These are phyloP conservation scores for Cladophialophora carrionii DNA, from an alignment of 2,329 filamentous ascomycete genomes.

Conservation along the genomic window DNA sequence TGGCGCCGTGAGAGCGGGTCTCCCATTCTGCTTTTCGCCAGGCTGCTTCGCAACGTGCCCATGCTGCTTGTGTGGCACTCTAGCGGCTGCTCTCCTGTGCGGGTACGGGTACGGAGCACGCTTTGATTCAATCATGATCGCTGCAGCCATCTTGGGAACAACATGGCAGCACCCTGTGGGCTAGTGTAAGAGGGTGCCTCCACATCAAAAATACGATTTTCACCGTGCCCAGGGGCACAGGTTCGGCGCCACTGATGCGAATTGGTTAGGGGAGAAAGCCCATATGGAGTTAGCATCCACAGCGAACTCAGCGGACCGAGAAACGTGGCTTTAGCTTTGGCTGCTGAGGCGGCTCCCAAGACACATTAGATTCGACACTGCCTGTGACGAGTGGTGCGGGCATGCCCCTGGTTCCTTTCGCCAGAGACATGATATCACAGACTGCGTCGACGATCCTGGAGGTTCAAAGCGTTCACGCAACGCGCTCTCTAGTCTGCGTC, in stretches of 20 bases:
- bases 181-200: slow-evolving; percentile 12
- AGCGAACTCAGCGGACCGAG: slow-evolving; percentile 28
- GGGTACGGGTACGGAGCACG: not conserved
- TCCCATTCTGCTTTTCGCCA: not conserved
- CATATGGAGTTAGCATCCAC: slow-evolving; percentile 12
- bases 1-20: not conserved
- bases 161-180: slow-evolving; percentile 1
- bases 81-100: not conserved
- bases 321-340: slow-evolving; percentile 35
- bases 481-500: not conserved
- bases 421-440: slow-evolving; percentile 4
- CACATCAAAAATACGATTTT: slow-evolving; percentile 14
- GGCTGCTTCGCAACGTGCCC: not conserved
- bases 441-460: not conserved
- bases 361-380: slow-evolving; percentile 1
- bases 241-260: slow-evolving; percentile 29
- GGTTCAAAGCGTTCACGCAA: not conserved
- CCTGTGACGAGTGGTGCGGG: not conserved
- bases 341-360: slow-evolving; percentile 17
- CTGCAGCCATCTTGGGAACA: slow-evolving; percentile 15
- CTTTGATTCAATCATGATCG: not conserved
- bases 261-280: slow-evolving; percentile 9
- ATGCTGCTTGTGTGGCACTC: not conserved
- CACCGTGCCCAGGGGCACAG: not conserved
- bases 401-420: not conserved